Percentiles rank a stretch among this genome's conserved stretches.
phyloP scores from a whole-genome alignment of 495 filamentous ascomycete species.

The Penicillium angulare region DNA sequence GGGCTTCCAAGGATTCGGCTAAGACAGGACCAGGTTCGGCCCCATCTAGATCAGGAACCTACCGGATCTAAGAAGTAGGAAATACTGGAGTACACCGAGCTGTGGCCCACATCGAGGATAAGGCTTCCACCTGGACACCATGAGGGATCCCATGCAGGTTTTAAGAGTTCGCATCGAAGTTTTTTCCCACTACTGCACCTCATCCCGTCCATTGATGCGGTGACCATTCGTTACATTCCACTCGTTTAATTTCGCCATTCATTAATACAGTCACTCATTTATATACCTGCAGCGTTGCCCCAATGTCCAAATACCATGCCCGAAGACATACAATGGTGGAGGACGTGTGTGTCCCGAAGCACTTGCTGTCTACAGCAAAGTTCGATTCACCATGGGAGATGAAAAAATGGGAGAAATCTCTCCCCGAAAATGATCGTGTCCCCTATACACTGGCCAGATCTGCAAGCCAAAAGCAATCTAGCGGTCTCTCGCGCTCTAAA shows the following conservation, averaged over 20 bases:
- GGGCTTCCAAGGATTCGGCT: not conserved
- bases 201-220: not conserved
- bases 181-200: not conserved
- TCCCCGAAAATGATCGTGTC: slow-evolving; percentile 19
- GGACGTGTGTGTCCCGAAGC: slow-evolving; percentile 20
- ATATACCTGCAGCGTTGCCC: not conserved
- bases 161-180: not conserved
- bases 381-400: slow-evolving; percentile 24
- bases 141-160: not conserved
- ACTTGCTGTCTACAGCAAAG: slow-evolving; percentile 21
- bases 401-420: slow-evolving; percentile 21
- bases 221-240: not conserved
- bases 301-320: not conserved
- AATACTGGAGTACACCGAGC: slow-evolving; percentile 1
- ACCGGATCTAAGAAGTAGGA: slow-evolving; percentile 3
- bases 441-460: slow-evolving; percentile 5
- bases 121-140: not conserved
- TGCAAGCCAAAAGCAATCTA: too few relatives aligned
- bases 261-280: slow-evolving; percentile 1
- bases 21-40: slow-evolving; percentile 1
- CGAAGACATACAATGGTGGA: slow-evolving; percentile 13
- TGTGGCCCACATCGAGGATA: not conserved
- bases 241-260: slow-evolving; percentile 8
- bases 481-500: too few relatives aligned
- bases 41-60: slow-evolving; percentile 4